A percentile compares a stretch with the other conserved stretches of the same genome.
phyloP scores from a whole-genome alignment of 2,329 filamentous ascomycete species.

The Alternaria sp. region DNA sequence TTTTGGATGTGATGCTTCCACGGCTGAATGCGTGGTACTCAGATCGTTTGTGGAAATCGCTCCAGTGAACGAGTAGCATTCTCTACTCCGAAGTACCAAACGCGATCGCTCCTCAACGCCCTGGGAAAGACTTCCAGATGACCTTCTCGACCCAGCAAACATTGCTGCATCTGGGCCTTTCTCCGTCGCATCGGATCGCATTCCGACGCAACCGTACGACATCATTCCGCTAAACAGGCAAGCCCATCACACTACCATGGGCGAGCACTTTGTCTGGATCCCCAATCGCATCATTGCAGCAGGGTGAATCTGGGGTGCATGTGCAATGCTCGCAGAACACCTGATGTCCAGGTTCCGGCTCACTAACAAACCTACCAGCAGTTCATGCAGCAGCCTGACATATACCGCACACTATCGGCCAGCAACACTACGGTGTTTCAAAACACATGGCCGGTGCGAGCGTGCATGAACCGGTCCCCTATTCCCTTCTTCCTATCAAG shows the following conservation, averaged over 20 bases:
- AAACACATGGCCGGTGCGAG: slow-evolving; percentile 20
- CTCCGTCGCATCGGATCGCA: slow-evolving; percentile 5
- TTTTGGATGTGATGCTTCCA: slow-evolving; percentile 6
- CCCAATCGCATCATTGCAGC: neutral
- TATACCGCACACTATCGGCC: neutral
- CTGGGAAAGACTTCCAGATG: slow-evolving; percentile 7
- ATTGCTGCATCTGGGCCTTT: slow-evolving; percentile 8
- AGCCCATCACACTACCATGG: slow-evolving; percentile 1
- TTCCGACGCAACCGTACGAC: slow-evolving; percentile 1
- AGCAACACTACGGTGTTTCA: slow-evolving; percentile 12
- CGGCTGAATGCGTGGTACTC: slow-evolving; percentile 11
- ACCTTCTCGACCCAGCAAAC: slow-evolving; percentile 12
- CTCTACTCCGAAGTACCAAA: neutral
- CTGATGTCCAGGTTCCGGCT: neutral
- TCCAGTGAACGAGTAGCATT: slow-evolving; percentile 1
- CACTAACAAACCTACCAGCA: slow-evolving; percentile 7
- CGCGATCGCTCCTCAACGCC: slow-evolving; percentile 1
- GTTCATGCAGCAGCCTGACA: slow-evolving; percentile 15
- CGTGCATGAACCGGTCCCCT: slow-evolving; percentile 16
- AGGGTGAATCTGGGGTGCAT: neutral
- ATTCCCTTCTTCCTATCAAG: slow-evolving; percentile 1
- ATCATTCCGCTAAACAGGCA: slow-evolving; percentile 1
- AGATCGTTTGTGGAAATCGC: slow-evolving; percentile 7
- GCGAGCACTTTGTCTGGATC: slow-evolving; percentile 4
- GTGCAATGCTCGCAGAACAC: neutral